These are phyloP conservation scores for Phytopythium mirpurense DNA, from an alignment of 352 stramenopile genomes.

Conservation along the genomic window DNA sequence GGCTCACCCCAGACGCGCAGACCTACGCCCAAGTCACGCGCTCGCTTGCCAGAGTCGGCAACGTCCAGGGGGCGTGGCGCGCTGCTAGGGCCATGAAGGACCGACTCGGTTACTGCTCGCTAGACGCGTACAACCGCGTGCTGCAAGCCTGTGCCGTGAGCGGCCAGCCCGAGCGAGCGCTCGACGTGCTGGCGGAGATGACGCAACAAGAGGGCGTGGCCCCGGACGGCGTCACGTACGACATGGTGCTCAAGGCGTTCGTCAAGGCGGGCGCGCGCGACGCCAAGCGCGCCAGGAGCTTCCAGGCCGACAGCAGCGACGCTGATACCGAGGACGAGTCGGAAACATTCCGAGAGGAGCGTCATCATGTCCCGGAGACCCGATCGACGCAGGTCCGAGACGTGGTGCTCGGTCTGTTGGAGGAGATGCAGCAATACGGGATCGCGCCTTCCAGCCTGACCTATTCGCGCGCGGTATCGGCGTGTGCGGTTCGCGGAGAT, in stretches of 20 bases:
- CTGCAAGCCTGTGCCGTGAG: conserved; percentile 48
- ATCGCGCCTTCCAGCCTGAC: conserved; percentile 13
- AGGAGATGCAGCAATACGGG: conserved; percentile 23
- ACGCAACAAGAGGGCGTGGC: conserved; percentile 15
- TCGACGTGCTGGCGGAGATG: conserved; percentile 42
- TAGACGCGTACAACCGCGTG: conserved; percentile 51
- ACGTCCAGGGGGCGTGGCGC: conserved; percentile 34
- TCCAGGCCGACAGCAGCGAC: conserved; percentile 11
- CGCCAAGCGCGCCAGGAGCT: conserved; percentile 18
- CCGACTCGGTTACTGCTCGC: conserved; percentile 29
- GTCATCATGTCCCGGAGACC: too few species aligned
- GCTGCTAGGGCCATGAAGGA: conserved; percentile 38
- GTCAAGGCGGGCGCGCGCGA: conserved; percentile 16
- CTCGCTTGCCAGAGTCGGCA: conserved; percentile 42
- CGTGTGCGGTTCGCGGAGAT: conserved; percentile 36
- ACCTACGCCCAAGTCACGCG: conserved; percentile 48
- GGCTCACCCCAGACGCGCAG: conserved; percentile 25
- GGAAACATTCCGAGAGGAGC: too few species aligned
- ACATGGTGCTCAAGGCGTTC: conserved; percentile 51
- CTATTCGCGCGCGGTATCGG: conserved; percentile 31
- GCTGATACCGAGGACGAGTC: conserved; percentile 9
- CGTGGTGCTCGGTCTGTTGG: conserved; percentile 21
- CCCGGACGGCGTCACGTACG: conserved; percentile 48
- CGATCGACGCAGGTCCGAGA: neutral
- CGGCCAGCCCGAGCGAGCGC: conserved; percentile 24